A percentile compares a stretch with the other conserved stretches of the same genome.
Evolutionary conservation across 2,329 filamentous ascomycete species (phyloP).

Genomic region (Fusarium domesticum): DNA sequence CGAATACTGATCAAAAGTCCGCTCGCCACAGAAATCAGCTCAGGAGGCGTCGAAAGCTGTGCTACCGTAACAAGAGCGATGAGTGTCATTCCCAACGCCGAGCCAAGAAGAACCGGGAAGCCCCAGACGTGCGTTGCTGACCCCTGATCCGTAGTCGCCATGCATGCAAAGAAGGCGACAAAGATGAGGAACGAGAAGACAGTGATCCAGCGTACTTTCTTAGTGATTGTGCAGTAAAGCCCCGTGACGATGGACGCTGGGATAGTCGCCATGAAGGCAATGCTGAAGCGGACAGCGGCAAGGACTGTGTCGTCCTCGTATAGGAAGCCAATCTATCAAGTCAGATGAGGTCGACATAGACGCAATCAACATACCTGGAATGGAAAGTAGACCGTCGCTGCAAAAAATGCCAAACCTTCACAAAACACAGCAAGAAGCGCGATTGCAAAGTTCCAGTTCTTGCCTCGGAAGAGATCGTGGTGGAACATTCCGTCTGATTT

Average conservation of each 20-base stretch:
- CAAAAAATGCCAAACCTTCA: constrained; percentile 36
- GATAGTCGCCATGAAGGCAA: constrained; percentile 34
- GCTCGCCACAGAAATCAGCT: constrained; percentile 38
- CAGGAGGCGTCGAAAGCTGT: constrained; percentile 37
- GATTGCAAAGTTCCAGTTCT: constrained; percentile 38
- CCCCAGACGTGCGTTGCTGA: constrained; percentile 34
- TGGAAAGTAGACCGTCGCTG: constrained; percentile 35
- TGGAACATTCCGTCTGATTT: constrained; percentile 42
- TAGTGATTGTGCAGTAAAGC: constrained; percentile 30
- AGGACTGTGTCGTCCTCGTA: constrained; percentile 37
- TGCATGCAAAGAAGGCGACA: constrained; percentile 34
- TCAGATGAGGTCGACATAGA: neutral
- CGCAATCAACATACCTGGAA: constrained; percentile 27
- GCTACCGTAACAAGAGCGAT: constrained; percentile 37
- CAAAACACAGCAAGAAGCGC: constrained; percentile 35
- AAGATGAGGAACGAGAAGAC: constrained; percentile 28
- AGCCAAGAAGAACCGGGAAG: constrained; percentile 37
- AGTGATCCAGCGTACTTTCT: constrained; percentile 27
- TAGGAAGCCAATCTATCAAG: constrained; percentile 23
- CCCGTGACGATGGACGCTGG: constrained; percentile 32
- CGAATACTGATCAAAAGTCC: constrained; percentile 39
- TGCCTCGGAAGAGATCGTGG: constrained; percentile 35
- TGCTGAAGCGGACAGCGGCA: constrained; percentile 33
- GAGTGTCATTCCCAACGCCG: constrained; percentile 35
- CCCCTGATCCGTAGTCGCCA: constrained; percentile 32